These are phyloP conservation scores for Arthrobotrys entomopaga DNA, from an alignment of 2,329 filamentous ascomycete genomes.

Conservation along the genomic window DNA sequence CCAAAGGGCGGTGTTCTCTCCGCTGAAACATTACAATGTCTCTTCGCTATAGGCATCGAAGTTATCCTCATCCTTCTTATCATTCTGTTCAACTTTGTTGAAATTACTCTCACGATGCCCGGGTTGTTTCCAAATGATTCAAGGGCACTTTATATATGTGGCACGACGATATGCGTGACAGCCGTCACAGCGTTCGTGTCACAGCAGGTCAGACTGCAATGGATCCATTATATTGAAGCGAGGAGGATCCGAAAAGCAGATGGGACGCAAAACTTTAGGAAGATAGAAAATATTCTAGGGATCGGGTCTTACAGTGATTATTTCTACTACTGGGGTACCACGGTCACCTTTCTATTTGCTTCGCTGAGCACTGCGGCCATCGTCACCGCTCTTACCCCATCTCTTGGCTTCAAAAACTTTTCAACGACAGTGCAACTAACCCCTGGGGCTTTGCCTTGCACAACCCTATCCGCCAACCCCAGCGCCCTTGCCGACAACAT, in stretches of 20 bases:
- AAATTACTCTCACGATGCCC: constrained; percentile 44
- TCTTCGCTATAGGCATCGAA: constrained; percentile 41
- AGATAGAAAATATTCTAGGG: constrained; percentile 44
- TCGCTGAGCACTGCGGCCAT: constrained; percentile 34
- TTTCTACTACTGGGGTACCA: constrained; percentile 53
- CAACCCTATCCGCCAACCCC: constrained; percentile 17
- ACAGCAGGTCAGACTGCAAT: constrained; percentile 42
- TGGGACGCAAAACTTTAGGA: constrained; percentile 37
- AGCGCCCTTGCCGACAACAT: background rate
- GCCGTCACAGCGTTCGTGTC: constrained; percentile 35
- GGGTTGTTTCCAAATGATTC: constrained; percentile 51
- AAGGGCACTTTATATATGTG: constrained; percentile 42
- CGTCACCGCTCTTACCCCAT: constrained; percentile 45
- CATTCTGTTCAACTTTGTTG: constrained; percentile 42
- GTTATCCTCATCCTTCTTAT: constrained; percentile 37
- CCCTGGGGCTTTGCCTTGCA: constrained; percentile 43
- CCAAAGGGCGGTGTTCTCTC: constrained; percentile 14
- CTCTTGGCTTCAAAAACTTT: constrained; percentile 43
- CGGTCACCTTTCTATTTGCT: constrained; percentile 39
- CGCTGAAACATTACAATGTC: constrained; percentile 44
- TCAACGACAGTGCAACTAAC: constrained; percentile 43
- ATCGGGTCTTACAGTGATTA: constrained; percentile 45
- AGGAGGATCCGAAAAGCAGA: constrained; percentile 37
- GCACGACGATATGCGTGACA: constrained; percentile 41
- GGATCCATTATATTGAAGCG: constrained; percentile 46